Percentiles rank a stretch among this genome's conserved stretches.
phyloP scores from a whole-genome alignment of 192 early-diverging fungal genomes.

The Entomortierella beljakovae region DNA sequence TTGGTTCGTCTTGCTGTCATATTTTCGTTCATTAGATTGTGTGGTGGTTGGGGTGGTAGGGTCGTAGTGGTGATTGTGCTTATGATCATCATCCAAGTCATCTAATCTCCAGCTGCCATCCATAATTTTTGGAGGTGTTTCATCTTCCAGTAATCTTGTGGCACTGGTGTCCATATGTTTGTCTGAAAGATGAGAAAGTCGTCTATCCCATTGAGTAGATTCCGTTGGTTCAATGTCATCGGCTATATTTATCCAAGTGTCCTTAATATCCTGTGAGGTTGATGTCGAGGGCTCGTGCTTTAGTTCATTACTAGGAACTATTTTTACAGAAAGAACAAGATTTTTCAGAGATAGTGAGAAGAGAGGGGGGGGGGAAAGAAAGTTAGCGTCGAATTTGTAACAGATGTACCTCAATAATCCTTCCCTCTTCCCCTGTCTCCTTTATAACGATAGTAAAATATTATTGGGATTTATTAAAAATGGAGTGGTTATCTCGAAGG shows the following conservation, averaged over 20 bases:
- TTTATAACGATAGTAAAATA: background rate
- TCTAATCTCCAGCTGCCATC: constrained; percentile 45
- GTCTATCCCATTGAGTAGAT: constrained; percentile 6
- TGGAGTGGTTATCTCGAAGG: too few relatives aligned
- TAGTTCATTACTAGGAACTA: background rate
- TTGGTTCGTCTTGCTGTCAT: too few relatives aligned
- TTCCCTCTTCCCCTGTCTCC: constrained; percentile 3
- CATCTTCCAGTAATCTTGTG: constrained; percentile 37
- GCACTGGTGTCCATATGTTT: constrained; percentile 23
- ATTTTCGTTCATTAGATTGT: constrained; percentile 33
- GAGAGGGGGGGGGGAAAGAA: background rate
- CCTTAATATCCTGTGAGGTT: constrained; percentile 26
- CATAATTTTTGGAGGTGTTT: constrained; percentile 45
- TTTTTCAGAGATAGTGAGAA: background rate
- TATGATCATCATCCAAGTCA: constrained; percentile 27
- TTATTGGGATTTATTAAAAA: background rate
- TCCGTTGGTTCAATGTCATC: background rate
- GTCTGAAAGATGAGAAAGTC: constrained; percentile 38
- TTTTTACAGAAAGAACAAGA: too few relatives aligned
- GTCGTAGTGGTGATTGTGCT: background rate
- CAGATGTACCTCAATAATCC: background rate
- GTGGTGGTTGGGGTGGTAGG: constrained; percentile 5
- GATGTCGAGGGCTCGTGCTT: constrained; percentile 10
- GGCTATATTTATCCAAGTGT: constrained; percentile 20
- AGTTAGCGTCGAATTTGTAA: constrained; percentile 2